Evolutionary conservation across 768 basidiomycete species (phyloP), one percentile per base, ranked within the genome.

Genomic region (Tephrocybe sp.): DNA sequence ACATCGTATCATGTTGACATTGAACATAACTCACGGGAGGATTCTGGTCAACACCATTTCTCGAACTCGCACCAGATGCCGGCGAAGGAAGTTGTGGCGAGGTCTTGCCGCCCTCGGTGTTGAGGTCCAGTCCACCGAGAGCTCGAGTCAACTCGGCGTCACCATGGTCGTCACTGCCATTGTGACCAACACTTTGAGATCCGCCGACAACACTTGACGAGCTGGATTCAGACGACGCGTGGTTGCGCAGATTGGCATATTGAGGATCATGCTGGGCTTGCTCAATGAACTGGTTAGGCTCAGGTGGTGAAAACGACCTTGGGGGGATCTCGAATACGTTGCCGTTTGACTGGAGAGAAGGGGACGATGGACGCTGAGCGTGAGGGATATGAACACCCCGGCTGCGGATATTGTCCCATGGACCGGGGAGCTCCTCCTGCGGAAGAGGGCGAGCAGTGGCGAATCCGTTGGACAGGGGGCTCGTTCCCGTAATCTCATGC

Each of bases 81-180:
- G 90, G 90, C 3, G 87, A 89, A 12, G 89, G 87, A 24, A 90
- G 64, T 61, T 90, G 86, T 3, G 89, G 89, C 14, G 89, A 90
- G 0, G 76, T 80, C 32, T 78, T 78, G 5, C 76, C 82, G 54
- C 74, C 61, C 8, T 73, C 73, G 0, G 79, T 84, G 51, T 73
- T 81, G 43, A 86, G 76, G 12, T 77, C 77, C 2, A 84, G 68
- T 15, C 69, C 78, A 39, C 72, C 77, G 37, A 76, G 70, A 28
- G 70, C 71, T 45, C 77, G 78, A 9, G 62, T 45, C 18, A 71
- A 34, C 41, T 72, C 72, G n/a, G 41, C 58, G 17, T 71, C 68
- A 15, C 54, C 51, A 41, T 58, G 56, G 9, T 53, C 53, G 15
- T 58, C 52, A 26, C 51, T 49, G 3, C 56, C 49, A 28, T 45